A percentile compares a stretch with the other conserved stretches of the same genome.
Evolutionary conservation across 208 protist species (phyloP).

Genomic region (Wallacemonas rigidus): DNA sequence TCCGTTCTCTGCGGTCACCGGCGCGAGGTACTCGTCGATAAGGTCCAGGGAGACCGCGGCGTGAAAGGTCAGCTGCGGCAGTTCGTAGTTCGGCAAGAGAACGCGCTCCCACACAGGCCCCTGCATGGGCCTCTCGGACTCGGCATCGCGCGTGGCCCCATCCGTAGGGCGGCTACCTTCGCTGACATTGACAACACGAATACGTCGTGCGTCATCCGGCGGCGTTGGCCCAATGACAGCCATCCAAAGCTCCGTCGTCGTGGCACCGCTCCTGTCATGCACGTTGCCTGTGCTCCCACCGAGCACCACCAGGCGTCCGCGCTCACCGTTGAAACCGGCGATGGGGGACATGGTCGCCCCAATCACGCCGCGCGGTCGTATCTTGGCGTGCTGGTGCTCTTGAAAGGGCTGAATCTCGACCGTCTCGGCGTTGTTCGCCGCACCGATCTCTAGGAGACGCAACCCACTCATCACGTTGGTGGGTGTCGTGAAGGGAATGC

Average conservation of each 20-base stretch:
- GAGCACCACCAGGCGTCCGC: conserved; percentile 27
- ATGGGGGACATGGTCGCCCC: conserved; percentile 46
- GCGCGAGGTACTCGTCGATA: neutral
- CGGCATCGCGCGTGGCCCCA: neutral
- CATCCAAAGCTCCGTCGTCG: conserved; percentile 40
- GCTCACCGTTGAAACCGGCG: neutral
- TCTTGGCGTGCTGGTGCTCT: conserved; percentile 49
- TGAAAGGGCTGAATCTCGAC: conserved; percentile 46
- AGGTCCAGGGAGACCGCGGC: conserved; percentile 31
- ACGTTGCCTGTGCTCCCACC: conserved; percentile 28
- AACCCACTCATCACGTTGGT: conserved; percentile 25
- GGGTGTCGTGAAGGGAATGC: conserved; percentile 35
- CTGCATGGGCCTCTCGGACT: neutral
- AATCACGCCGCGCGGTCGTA: conserved; percentile 47
- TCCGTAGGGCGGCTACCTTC: neutral
- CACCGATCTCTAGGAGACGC: conserved; percentile 39
- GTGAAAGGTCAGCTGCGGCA: conserved; percentile 49
- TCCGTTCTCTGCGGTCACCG: neutral
- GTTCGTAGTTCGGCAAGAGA: conserved; percentile 43
- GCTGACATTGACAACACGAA: neutral
- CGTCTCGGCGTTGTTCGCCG: conserved; percentile 34
- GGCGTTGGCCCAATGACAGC: conserved; percentile 15
- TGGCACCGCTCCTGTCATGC: conserved; percentile 21
- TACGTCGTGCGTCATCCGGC: neutral
- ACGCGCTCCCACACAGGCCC: conserved; percentile 28